A percentile compares a stretch with the other conserved stretches of the same genome.
phyloP scores from a whole-genome alignment of 1,284 basidiomycete species.

The Moniliella sp. region DNA sequence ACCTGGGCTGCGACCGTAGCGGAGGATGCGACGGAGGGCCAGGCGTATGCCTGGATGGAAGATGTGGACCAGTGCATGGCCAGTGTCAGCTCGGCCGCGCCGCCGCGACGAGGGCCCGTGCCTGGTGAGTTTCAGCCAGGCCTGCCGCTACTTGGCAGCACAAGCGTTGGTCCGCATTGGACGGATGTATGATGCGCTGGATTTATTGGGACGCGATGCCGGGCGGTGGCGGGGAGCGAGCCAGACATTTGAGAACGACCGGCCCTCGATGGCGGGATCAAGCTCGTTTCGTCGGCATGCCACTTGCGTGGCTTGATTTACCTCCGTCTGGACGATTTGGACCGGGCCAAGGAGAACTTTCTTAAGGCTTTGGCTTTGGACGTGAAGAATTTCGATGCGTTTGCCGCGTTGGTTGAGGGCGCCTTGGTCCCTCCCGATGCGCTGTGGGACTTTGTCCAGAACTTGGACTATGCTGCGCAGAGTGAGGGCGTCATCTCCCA shows the following conservation, averaged over 20 bases:
- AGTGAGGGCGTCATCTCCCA: too few relatives aligned
- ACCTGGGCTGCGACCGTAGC: not conserved
- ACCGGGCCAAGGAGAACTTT: conserved; percentile 73
- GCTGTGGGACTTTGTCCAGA: conserved; percentile 78
- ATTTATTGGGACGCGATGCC: conserved; percentile 60
- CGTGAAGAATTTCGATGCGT: conserved; percentile 91
- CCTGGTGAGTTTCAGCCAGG: conserved; percentile 19
- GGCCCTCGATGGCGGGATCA: conserved; percentile 33
- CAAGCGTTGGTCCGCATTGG: conserved; percentile 52
- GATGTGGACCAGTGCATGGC: conserved; percentile 4
- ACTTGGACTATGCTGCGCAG: conserved; percentile 59
- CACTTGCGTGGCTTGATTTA: conserved; percentile 76
- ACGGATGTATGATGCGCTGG: conserved; percentile 79
- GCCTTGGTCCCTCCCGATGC: conserved; percentile 39
- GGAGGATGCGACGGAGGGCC: not conserved
- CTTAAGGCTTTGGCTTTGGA: conserved; percentile 85
- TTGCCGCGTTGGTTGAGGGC: conserved; percentile 65
- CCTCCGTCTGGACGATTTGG: conserved; percentile 69
- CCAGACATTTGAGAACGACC: conserved; percentile 10
- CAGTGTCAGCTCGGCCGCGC: conserved; percentile 6
- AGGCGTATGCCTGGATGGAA: conserved; percentile 3
- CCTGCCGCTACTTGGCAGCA: conserved; percentile 14
- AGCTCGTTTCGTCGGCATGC: conserved; percentile 43
- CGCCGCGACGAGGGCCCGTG: conserved; percentile 10
- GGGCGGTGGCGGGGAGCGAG: conserved; percentile 13